Base-by-base conservation (phyloP, 2,329 filamentous ascomycete species). In the Ophiostoma triangulosporum region DNA sequence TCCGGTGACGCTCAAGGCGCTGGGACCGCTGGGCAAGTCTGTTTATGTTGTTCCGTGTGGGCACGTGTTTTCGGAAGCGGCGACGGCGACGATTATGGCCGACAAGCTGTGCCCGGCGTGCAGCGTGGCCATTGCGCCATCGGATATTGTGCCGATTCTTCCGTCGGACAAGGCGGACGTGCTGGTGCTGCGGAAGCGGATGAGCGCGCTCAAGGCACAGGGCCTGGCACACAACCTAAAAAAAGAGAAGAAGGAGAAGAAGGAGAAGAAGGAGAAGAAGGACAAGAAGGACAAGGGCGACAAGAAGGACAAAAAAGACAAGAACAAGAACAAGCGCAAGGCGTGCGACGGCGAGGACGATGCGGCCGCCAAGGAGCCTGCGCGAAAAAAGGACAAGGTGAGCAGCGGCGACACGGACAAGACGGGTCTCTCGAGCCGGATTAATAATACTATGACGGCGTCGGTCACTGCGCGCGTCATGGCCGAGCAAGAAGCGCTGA, bases 21-120 rank as follows among this genome's bases (percentile, higher is more conserved):
- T 98, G 24, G 93, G 93, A 0, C 82, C 89, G 0, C 75, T 75
- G 5, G 82, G 84, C 15, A 91, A 84, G 67, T 77, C 88, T 0
- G 88, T 95, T 1, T 98, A 97, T 62, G 63, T 98, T 3, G 87
- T 97, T 4, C 93, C 93, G 0, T 98, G 93, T 63, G 94, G 93
- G 0, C 94, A 98, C 71, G 90, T 88, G 0, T 97, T 97, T 68
- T 84, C 88, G 0, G 89, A 94, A 57, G 81, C 82, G 52, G 88
- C 89, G 7, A 83, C 97, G 59, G 86, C 83, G 60, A 86, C 93
- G 67, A 80, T 94, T n/a, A 32, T 56, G 14, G 65, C 71, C 3
- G 83, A 86, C 58, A 72, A 74, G 27, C 63, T 65, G 0, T 84
- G 81, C 54, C 77, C 80, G 0, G 77, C 91, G 69, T 98, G 93